Evolutionary conservation across 2,329 filamentous ascomycete species (phyloP).

Genomic region (Hypoxylon sp.): DNA sequence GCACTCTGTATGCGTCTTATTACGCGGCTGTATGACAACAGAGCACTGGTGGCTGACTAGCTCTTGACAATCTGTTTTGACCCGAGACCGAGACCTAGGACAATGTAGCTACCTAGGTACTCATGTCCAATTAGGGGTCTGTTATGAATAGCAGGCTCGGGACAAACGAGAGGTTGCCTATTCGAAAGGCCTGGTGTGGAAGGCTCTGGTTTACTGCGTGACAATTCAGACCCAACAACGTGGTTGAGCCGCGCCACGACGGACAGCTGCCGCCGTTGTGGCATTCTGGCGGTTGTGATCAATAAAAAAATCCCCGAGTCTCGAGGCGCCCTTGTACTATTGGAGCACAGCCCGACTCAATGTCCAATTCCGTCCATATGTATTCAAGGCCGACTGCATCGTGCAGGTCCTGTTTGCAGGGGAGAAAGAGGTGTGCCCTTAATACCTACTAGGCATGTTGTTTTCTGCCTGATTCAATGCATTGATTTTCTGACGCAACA

Average conservation of each 20-base stretch:
- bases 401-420: constrained; percentile 19
- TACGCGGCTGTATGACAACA: constrained; percentile 44
- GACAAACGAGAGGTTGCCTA: constrained; percentile 16
- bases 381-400: constrained; percentile 38
- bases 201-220: constrained; percentile 36
- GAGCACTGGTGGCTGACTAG: constrained; percentile 35
- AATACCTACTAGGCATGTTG: constrained; percentile 23
- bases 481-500: constrained; percentile 36
- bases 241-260: constrained; percentile 46
- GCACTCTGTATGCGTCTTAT: constrained; percentile 33
- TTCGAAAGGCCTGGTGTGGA: constrained; percentile 22
- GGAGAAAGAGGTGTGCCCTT: constrained; percentile 17
- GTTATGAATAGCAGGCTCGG: constrained; percentile 31
- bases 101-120: neutral
- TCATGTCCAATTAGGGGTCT: constrained; percentile 25
- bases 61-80: constrained; percentile 26
- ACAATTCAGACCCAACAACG: constrained; percentile 48
- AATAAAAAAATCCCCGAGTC: constrained; percentile 45
- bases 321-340: constrained; percentile 41
- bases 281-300: constrained; percentile 39
- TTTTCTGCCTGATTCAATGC: constrained; percentile 39
- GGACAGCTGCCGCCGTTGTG: constrained; percentile 41
- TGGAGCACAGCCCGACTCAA: constrained; percentile 38
- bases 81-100: constrained; percentile 29
- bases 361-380: constrained; percentile 31